Conservation (phyloP, 2,329 filamentous ascomycete species). For the Trichophyton verrucosum region DNA sequence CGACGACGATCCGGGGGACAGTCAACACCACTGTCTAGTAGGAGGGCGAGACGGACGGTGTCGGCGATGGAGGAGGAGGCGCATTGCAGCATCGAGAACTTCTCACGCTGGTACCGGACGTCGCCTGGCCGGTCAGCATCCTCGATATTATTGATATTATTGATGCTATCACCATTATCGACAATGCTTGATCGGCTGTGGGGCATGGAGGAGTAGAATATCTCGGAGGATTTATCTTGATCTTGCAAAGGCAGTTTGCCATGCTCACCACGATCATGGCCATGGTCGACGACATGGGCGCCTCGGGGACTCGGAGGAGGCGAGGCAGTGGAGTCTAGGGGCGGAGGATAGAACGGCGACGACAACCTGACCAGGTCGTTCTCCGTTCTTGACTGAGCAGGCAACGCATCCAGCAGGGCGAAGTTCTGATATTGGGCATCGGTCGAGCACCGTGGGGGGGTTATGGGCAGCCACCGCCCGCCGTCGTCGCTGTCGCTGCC, state of each 20-base stretch:
- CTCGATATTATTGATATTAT: neutral
- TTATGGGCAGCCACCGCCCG: constrained; percentile 15
- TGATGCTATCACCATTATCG: neutral
- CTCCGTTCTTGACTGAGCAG: neutral
- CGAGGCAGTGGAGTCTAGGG: constrained; percentile 1
- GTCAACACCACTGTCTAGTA: constrained; percentile 18
- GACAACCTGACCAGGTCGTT: neutral
- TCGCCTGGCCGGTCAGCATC: constrained; percentile 12
- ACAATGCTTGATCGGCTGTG: neutral
- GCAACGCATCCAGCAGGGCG: neutral
- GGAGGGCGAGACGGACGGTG: constrained; percentile 25
- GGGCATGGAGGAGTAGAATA: constrained; percentile 3
- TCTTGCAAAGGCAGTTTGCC: too few species aligned
- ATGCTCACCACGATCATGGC: too few species aligned
- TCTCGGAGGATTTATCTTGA: neutral
- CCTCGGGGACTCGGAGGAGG: constrained; percentile 7
- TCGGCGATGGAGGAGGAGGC: constrained; percentile 24
- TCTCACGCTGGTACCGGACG: constrained; percentile 28
- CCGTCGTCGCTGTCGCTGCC: constrained; percentile 11
- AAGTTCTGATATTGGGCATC: constrained; percentile 15
- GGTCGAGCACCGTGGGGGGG: constrained; percentile 11
- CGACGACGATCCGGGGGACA: neutral
- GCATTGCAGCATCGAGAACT: constrained; percentile 31
- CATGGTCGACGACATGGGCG: neutral
- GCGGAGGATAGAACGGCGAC: neutral